Conservation (phyloP, 352 stramenopile species). For the Phytopythium boreale region DNA sequence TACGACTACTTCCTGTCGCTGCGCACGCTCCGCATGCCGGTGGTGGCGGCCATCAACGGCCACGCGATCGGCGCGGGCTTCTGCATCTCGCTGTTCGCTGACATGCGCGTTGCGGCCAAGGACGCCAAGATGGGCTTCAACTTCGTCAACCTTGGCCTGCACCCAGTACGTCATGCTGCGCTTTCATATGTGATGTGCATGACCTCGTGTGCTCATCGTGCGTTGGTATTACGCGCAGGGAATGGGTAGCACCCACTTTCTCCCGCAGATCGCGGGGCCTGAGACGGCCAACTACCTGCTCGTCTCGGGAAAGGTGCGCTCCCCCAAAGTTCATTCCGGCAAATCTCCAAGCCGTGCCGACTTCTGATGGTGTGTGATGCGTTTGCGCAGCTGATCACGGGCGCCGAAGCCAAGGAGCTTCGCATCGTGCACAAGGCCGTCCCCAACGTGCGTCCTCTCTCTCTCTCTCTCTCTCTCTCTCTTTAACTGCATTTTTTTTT, state of each 20-base stretch:
- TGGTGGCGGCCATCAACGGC: conserved; percentile 86
- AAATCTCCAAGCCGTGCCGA: background rate
- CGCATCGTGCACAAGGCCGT: conserved; percentile 53
- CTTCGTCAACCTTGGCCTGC: conserved; percentile 84
- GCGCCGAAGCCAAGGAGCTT: conserved; percentile 47
- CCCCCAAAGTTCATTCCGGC: background rate
- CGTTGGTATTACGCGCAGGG: conserved; percentile 23
- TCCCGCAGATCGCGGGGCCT: conserved; percentile 59
- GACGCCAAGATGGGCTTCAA: conserved; percentile 85
- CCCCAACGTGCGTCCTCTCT: conserved; percentile 16
- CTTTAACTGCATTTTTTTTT: too few species aligned
- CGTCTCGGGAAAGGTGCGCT: conserved; percentile 54
- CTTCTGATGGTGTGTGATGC: background rate
- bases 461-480: background rate
- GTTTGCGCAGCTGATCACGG: conserved; percentile 43
- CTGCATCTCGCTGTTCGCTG: conserved; percentile 83
- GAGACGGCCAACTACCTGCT: conserved; percentile 72
- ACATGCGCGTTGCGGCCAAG: conserved; percentile 65
- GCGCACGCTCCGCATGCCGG: conserved; percentile 70
- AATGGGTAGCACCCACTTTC: conserved; percentile 84
- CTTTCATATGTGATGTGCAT: background rate
- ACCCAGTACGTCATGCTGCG: conserved; percentile 33
- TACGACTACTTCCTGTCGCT: conserved; percentile 81
- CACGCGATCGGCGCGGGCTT: conserved; percentile 72
- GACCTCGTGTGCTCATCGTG: background rate